A percentile compares a stretch with the other conserved stretches of the same genome.
phyloP scores from a whole-genome alignment of 352 stramenopile genomes.

The Pythium monospermum region DNA sequence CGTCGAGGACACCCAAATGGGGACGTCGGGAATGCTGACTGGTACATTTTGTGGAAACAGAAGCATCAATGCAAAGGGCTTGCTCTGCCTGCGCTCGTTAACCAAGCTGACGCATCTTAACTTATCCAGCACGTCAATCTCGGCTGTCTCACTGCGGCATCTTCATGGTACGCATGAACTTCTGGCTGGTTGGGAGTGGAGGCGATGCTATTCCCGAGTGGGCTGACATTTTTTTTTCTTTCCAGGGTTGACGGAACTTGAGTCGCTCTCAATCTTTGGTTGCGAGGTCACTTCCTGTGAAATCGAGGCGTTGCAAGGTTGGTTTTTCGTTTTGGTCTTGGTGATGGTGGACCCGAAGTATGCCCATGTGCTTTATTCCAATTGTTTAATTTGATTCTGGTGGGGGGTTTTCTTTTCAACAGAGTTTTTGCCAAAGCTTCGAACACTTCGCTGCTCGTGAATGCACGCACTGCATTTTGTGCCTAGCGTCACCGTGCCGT shows the following conservation, averaged over 20 bases:
- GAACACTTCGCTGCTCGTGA: slow-evolving; percentile 23
- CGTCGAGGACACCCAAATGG: neutral
- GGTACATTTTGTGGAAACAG: slow-evolving; percentile 24
- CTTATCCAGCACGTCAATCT: slow-evolving; percentile 72
- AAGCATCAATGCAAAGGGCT: slow-evolving; percentile 65
- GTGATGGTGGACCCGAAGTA: neutral
- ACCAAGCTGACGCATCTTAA: slow-evolving; percentile 62
- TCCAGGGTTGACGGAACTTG: slow-evolving; percentile 22
- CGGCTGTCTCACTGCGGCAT: slow-evolving; percentile 57
- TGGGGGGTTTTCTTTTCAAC: too few species aligned
- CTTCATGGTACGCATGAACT: slow-evolving; percentile 45
- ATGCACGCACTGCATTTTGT: too few species aligned
- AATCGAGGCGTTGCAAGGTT: slow-evolving; percentile 23
- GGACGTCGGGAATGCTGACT: neutral
- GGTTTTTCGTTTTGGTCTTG: neutral
- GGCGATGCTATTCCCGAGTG: neutral
- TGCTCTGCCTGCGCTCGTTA: slow-evolving; percentile 53
- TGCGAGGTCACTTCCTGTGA: slow-evolving; percentile 16
- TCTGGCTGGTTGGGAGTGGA: neutral
- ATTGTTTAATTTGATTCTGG: neutral
- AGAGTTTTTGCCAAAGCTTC: slow-evolving; percentile 23
- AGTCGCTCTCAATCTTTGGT: slow-evolving; percentile 25
- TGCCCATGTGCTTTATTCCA: neutral
- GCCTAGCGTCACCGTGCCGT: too few species aligned
- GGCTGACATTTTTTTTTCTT: neutral